Base-by-base conservation (phyloP, 78 protist species). In the Dictyostelium firmibasis region DNA sequence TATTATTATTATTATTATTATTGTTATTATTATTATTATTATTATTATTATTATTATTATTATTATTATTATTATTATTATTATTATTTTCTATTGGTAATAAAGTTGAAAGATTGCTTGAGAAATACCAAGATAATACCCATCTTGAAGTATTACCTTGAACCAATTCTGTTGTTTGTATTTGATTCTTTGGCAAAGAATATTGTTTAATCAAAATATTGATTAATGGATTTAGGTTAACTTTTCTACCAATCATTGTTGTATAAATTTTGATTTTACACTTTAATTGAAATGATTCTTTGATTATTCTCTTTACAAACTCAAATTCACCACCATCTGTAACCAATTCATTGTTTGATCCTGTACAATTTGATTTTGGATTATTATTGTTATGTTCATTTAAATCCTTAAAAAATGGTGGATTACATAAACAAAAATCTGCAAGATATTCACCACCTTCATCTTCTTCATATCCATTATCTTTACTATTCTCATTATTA, bases 121-220 rank as follows among this genome's bases (percentile, higher is more conserved):
- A 6, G 18, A 82, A 82, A 13, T 86, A 82, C 96, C 96, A 92
- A 27, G 44, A 69, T 36, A 92, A 13, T 29, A 84, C 96, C 96
- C 96, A 92, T 74, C 96, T 36, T 77, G 47, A 35, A 10, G 64
- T 44, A 29, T 92, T 84, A 16, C 96, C 96, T 78, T 92, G 96
- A 27, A 85, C 36, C 29, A 92, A 81, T 47, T 70, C 85, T 29
- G 91, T 35, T 10, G 96, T 85, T 14, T 4, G 4, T 41, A 72
- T 35, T 4, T 75, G 20, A 1, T 16, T 14, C 8, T 76, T 76
- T 23, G 82, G 82, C 9, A 13, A 14, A 10, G 35, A 25, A 18
- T 41, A 43, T 18, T 47, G 5, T 27, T 43, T 13, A 53, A 38
- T 70, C 23, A 92, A 27, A 7, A 33, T 4, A n/a, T 72, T 29